Evolutionary conservation across 2,329 filamentous ascomycete genomes (phyloP).

Genomic region (Apiospora phragmitis): DNA sequence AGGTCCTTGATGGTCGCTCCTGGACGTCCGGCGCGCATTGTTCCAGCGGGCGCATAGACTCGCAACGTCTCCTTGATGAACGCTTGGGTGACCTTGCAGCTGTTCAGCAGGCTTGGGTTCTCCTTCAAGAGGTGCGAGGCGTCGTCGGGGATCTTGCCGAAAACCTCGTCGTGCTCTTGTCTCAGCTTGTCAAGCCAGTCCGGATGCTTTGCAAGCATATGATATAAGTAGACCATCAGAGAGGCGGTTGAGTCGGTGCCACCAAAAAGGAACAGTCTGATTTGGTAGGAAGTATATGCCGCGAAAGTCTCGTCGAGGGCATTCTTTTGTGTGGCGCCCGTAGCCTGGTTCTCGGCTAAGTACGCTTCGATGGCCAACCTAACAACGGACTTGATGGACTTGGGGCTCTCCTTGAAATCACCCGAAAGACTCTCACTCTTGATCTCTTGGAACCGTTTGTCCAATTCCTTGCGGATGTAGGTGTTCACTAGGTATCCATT

Average conservation of each 20-base stretch:
- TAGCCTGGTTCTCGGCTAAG: background rate
- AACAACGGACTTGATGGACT: slow-evolving; percentile 15
- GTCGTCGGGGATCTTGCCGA: slow-evolving; percentile 25
- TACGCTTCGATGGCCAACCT: slow-evolving; percentile 17
- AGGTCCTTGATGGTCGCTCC: slow-evolving; percentile 11
- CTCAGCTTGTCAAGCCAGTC: slow-evolving; percentile 31
- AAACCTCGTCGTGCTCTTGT: slow-evolving; percentile 37
- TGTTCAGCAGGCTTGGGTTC: background rate
- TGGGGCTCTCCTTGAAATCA: background rate
- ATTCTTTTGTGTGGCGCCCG: background rate
- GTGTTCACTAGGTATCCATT: slow-evolving; percentile 12
- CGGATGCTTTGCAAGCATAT: slow-evolving; percentile 32
- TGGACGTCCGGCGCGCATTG: slow-evolving; percentile 38
- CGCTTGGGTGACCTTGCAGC: background rate
- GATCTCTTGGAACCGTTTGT: slow-evolving; percentile 15
- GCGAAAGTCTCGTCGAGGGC: background rate
- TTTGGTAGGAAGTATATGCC: background rate
- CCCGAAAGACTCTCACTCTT: slow-evolving; percentile 1
- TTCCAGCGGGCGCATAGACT: slow-evolving; percentile 39
- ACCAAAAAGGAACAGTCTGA: slow-evolving; percentile 11
- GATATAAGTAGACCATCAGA: slow-evolving; percentile 32
- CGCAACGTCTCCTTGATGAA: slow-evolving; percentile 18
- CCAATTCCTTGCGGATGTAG: slow-evolving; percentile 15
- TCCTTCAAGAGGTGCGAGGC: background rate
- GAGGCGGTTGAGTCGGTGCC: slow-evolving; percentile 39